Evolutionary conservation across 495 filamentous ascomycete species (phyloP), one percentile per base, ranked within the genome.

Genomic region (Neurospora hispaniola): DNA sequence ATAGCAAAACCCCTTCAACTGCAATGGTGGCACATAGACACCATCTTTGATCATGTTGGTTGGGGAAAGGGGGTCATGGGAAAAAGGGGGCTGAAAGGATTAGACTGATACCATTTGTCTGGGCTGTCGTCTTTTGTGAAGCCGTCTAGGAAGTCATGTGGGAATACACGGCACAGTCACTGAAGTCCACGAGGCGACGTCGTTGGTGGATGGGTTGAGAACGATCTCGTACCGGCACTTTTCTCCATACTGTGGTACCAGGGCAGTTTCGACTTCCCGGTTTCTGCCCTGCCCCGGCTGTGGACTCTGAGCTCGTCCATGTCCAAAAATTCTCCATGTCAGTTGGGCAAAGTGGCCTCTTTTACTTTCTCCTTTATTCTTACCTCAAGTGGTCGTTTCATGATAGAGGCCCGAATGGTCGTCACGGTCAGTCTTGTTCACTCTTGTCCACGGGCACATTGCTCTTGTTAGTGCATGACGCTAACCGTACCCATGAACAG

Each of bases 41-140:
- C 48, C 48, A 27, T 59, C 48, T 59, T 59, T 14, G 48, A 59
- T 59, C 23, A 66, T 66, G 54, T 66, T 66, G 54, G 7, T 9
- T 35, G 27, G 54, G 54, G 4, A 38, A 66, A 31, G 54, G 54
- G 11, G 46, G 20, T 3, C 20, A 31, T 59, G 20, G 48, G 23
- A 7, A 27, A 31, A 16, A 31, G 54, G 48, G 11, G 20, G 27
- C 16, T 18, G 27, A 8, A 31, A 31, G 31, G 70, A 46, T 62
- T 71, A 71, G 42, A 71, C 70, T 71, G 70, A 71, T 71, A 71
- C 70, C 70, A 38, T 38, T 66, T 62, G 54, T 62, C 23, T 62
- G 20, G 20, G 20, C 12, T 62, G 54, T 62, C 23, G 23, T 62
- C 54, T 62, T 16, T 31, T 7, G 27, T 62, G 54, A 35, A 14